phyloP scores from a whole-genome alignment of 1,284 basidiomycete genomes.

The Cerrena zonata region DNA sequence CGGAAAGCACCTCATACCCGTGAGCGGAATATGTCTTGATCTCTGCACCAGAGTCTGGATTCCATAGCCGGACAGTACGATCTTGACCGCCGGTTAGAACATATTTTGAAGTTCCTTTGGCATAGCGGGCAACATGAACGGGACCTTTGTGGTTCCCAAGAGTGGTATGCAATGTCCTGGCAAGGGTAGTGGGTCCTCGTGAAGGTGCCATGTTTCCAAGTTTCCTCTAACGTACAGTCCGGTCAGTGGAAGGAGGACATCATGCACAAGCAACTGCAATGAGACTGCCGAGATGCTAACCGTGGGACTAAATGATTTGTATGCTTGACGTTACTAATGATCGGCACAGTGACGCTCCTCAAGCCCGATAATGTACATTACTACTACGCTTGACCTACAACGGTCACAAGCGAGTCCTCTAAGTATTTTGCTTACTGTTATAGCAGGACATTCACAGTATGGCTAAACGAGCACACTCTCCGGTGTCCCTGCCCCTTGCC shows the following conservation, averaged over 20 bases:
- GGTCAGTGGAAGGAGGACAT: too few species aligned
- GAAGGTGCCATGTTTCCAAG: conserved; percentile 52
- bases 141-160: conserved; percentile 69
- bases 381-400: too few species aligned
- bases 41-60: conserved; percentile 75
- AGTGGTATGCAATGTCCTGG: conserved; percentile 57
- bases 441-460: too few species aligned
- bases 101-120: conserved; percentile 83
- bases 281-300: too few species aligned
- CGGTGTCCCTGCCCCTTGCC: conserved; percentile 44
- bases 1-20: conserved; percentile 87
- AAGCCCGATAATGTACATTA: too few species aligned
- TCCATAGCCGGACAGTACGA: conserved; percentile 86
- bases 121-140: conserved; percentile 80
- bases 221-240: too few species aligned
- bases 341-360: too few species aligned
- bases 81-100: conserved; percentile 89
- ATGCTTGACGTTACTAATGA: too few species aligned
- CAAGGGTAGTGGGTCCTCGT: conserved; percentile 51
- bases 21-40: conserved; percentile 89
- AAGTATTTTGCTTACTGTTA: too few species aligned
- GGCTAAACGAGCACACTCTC: conserved; percentile 52
- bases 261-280: too few species aligned
- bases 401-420: too few species aligned
- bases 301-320: too few species aligned